These are phyloP conservation scores for Paramecium bursaria DNA, from an alignment of 73 alveolate genomes.

Conservation along the genomic window DNA sequence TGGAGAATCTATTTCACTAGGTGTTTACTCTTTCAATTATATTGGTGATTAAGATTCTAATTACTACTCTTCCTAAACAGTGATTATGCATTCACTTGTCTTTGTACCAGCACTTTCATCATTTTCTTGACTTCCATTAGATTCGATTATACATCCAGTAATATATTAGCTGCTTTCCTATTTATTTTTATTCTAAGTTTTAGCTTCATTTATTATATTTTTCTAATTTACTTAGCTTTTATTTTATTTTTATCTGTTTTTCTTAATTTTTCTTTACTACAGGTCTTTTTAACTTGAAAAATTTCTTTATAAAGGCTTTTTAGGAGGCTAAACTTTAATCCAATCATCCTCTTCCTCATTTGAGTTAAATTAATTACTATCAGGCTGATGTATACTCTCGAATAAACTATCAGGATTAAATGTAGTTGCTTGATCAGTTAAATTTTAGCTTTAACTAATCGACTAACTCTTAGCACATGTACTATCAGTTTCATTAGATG, in stretches of 20 bases:
- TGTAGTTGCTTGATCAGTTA: no score
- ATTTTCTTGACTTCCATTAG: background rate
- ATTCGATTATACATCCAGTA: slow-evolving; percentile 10
- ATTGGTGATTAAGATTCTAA: no score
- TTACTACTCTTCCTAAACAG: slow-evolving; percentile 1
- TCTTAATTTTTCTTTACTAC: background rate
- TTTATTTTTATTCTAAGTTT: background rate
- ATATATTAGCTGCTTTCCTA: background rate
- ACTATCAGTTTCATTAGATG: background rate
- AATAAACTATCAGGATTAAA: background rate
- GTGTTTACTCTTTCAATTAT: no score
- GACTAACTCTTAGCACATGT: background rate
- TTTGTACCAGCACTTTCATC: background rate
- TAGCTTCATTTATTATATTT: slow-evolving; percentile 22
- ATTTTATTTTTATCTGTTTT: no score
- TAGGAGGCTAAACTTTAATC: background rate
- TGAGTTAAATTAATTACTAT: background rate
- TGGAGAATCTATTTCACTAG: no score
- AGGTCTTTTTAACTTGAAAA: background rate
- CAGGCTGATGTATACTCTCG: background rate
- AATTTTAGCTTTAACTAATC: no score
- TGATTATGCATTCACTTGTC: background rate
- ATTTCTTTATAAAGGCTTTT: background rate
- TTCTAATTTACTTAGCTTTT: background rate
- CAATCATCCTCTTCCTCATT: background rate